Conservation (phyloP, 2,329 filamentous ascomycete species). For the Seiridium cupressi region DNA sequence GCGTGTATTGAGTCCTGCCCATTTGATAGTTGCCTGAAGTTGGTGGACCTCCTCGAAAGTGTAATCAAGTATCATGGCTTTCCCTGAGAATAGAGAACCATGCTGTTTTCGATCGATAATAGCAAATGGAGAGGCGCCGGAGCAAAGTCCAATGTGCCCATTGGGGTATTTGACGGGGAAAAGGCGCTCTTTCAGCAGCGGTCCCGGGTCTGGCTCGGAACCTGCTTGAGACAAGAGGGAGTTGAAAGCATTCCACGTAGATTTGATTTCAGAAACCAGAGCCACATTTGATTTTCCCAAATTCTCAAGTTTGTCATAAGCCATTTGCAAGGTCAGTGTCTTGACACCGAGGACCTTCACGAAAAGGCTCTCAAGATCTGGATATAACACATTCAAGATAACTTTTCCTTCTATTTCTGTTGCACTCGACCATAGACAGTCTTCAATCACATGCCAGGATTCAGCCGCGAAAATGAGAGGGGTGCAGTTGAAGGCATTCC, state of each 20-base stretch:
- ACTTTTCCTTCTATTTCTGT: conserved; percentile 24
- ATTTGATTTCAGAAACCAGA: neutral
- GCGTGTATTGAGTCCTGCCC: too few species aligned
- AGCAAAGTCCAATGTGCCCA: conserved; percentile 11
- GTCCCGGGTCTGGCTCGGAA: neutral
- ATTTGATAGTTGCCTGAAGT: too few species aligned
- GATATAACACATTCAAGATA: conserved; percentile 25
- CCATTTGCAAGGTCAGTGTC: conserved; percentile 27
- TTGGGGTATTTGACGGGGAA: conserved; percentile 22
- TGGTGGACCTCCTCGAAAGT: too few species aligned
- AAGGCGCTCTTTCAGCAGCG: conserved; percentile 11
- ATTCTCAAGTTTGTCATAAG: conserved; percentile 26
- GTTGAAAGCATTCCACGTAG: conserved; percentile 20
- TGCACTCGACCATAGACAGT: conserved; percentile 34
- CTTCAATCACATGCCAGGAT: conserved; percentile 23
- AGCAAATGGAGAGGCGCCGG: neutral
- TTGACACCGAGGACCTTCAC: conserved; percentile 25
- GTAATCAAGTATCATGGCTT: too few species aligned
- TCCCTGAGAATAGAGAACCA: too few species aligned
- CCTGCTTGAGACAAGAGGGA: conserved; percentile 21
- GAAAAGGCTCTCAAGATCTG: conserved; percentile 28
- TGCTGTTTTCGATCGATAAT: too few species aligned
- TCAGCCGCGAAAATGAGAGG: too few species aligned
- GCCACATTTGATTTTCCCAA: neutral
- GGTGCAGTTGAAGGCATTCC: too few species aligned